A percentile compares a stretch with the other conserved stretches of the same genome.
These are phyloP conservation scores for Vaccinium myrtillus DNA, from an alignment of 148 eudicot species.

Conservation along the genomic window DNA sequence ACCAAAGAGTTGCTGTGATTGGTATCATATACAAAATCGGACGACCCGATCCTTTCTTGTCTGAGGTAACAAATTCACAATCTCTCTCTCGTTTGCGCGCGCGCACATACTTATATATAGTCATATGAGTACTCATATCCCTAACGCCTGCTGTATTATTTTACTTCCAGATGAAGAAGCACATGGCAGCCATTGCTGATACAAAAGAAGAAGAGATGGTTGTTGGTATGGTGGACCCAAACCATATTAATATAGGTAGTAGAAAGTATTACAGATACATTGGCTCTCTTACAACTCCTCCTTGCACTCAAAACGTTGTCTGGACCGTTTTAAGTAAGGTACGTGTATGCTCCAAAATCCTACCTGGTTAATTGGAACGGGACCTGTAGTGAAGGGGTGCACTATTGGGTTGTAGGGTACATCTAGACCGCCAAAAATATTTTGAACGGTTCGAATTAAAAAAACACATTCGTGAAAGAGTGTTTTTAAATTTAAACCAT, in stretches of 20 bases:
- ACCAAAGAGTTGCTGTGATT: conserved; percentile 28
- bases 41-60: conserved; percentile 29
- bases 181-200: conserved; percentile 22
- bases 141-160: background rate
- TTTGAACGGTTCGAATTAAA: no score
- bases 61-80: conserved; percentile 23
- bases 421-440: no score
- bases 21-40: conserved; percentile 44
- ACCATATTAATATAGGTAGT: conserved; percentile 20
- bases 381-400: no score
- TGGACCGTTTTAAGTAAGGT: conserved; percentile 45
- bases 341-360: background rate
- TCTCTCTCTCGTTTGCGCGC: background rate
- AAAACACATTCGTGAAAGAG: no score
- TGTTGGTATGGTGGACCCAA: conserved; percentile 35
- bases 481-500: no score
- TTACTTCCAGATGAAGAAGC: conserved; percentile 15
- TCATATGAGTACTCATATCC: background rate
- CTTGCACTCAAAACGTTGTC: conserved; percentile 35
- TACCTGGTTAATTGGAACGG: background rate
- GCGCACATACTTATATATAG: background rate
- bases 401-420: no score
- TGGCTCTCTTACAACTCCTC: conserved; percentile 50
- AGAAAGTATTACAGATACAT: conserved; percentile 41
- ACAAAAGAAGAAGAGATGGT: conserved; percentile 16